Evolutionary conservation across 2,329 filamentous ascomycete genomes (phyloP).

Genomic region (Diplodia mutila): DNA sequence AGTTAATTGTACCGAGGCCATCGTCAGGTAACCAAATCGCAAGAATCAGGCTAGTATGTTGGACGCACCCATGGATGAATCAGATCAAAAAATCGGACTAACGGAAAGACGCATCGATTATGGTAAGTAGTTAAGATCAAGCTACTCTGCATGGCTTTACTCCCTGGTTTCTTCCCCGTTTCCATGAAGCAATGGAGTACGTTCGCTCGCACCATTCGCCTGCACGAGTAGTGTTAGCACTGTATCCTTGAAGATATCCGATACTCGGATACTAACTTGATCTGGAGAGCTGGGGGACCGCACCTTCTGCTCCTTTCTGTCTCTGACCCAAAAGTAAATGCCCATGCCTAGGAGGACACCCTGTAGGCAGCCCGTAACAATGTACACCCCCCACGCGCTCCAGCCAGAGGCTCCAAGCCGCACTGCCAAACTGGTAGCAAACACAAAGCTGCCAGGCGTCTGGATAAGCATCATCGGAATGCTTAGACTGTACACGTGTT

Average conservation of each 20-base stretch:
- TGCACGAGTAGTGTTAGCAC: background rate
- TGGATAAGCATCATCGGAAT: slow-evolving; percentile 99
- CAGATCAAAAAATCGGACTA: background rate
- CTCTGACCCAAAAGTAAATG: slow-evolving; percentile 70
- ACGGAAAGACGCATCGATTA: background rate
- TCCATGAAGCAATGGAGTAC: slow-evolving; percentile 5
- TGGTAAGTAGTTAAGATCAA: background rate
- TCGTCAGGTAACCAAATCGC: background rate
- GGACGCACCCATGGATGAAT: background rate
- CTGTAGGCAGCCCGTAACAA: slow-evolving; percentile 84
- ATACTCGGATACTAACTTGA: background rate
- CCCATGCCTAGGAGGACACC: slow-evolving; percentile 79
- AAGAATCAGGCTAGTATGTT: background rate
- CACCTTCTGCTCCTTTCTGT: slow-evolving; percentile 34
- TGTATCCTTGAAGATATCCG: too few relatives aligned
- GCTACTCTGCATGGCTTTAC: background rate
- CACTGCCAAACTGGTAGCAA: slow-evolving; percentile 79
- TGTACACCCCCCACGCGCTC: slow-evolving; percentile 93
- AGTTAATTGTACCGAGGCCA: too few relatives aligned
- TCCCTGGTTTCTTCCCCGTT: background rate
- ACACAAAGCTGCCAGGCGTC: slow-evolving; percentile 88
- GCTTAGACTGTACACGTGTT: slow-evolving; percentile 86
- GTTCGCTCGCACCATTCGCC: slow-evolving; percentile 6
- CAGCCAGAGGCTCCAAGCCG: slow-evolving; percentile 82
- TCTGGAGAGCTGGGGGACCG: background rate